Percentiles rank a stretch among this genome's conserved stretches.
phyloP scores from a whole-genome alignment of 768 basidiomycete genomes.

The Butyriboletus loyo region DNA sequence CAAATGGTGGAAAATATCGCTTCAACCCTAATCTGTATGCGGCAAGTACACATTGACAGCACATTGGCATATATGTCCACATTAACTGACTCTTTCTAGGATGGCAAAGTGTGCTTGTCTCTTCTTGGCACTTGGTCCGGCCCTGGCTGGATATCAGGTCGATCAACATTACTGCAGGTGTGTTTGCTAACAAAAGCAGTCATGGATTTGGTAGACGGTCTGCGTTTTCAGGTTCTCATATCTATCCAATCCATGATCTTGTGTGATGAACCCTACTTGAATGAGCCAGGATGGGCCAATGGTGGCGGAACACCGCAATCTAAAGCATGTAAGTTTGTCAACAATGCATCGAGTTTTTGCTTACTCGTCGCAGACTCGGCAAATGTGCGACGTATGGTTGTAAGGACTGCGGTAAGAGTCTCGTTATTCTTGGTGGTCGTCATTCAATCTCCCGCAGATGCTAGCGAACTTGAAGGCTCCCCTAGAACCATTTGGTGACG shows the following conservation, averaged over 20 bases:
- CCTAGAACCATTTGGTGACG: slow-evolving; percentile 81
- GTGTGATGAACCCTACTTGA: slow-evolving; percentile 88
- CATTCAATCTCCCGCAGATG: slow-evolving; percentile 51
- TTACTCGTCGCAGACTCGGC: slow-evolving; percentile 63
- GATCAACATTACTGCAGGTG: slow-evolving; percentile 85
- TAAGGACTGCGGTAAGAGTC: slow-evolving; percentile 71
- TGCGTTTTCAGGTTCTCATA: slow-evolving; percentile 59
- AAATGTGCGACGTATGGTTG: slow-evolving; percentile 90
- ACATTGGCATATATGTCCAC: neutral
- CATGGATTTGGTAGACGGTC: neutral
- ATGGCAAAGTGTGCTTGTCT: slow-evolving; percentile 93
- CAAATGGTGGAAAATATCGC: slow-evolving; percentile 82
- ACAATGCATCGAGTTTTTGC: neutral
- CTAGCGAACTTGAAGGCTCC: slow-evolving; percentile 77
- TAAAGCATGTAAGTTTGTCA: slow-evolving; percentile 57
- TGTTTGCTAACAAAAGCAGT: slow-evolving; percentile 8
- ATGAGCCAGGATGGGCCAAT: slow-evolving; percentile 86
- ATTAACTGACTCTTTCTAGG: slow-evolving; percentile 40
- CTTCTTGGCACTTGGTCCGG: slow-evolving; percentile 91
- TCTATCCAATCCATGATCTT: slow-evolving; percentile 97
- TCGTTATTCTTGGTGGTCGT: slow-evolving; percentile 1
- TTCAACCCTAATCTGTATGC: slow-evolving; percentile 96
- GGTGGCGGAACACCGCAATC: slow-evolving; percentile 74
- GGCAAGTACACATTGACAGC: slow-evolving; percentile 38
- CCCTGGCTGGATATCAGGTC: slow-evolving; percentile 90